These are phyloP conservation scores for Monosporascus sp. DNA, from an alignment of 2,329 filamentous ascomycete genomes.

Conservation along the genomic window DNA sequence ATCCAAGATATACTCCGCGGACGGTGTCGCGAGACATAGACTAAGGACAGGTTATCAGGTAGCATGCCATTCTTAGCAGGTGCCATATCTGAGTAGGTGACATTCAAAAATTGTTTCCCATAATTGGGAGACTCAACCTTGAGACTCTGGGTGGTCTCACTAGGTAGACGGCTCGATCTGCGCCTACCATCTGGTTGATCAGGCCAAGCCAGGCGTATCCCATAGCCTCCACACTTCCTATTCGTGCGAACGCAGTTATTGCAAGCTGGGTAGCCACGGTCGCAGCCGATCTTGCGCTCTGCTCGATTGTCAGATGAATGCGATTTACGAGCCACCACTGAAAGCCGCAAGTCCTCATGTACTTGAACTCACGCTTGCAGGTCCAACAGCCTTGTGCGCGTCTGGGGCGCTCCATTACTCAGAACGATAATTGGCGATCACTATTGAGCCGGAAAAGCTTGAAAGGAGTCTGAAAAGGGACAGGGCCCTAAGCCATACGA, in stretches of 20 bases:
- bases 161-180: conserved; percentile 22
- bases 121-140: conserved; percentile 23
- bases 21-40: conserved; percentile 21
- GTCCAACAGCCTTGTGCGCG: conserved; percentile 37
- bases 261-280: conserved; percentile 36
- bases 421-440: conserved; percentile 2
- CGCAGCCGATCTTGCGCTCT: conserved; percentile 45
- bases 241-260: conserved; percentile 38
- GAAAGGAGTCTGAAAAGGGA: conserved; percentile 12
- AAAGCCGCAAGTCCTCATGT: neutral
- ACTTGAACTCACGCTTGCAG: conserved; percentile 33
- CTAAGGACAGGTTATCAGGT: conserved; percentile 18
- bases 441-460: conserved; percentile 12
- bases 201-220: conserved; percentile 41
- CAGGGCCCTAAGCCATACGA: conserved; percentile 13
- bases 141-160: conserved; percentile 25
- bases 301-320: conserved; percentile 7
- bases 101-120: conserved; percentile 34
- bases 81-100: conserved; percentile 32
- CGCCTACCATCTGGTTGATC: conserved; percentile 41
- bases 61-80: conserved; percentile 25
- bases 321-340: conserved; percentile 7
- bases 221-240: conserved; percentile 39
- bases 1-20: conserved; percentile 22
- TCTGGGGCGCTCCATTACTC: conserved; percentile 25